Base-by-base conservation (phyloP, 805 yeast species). In the Candida rishiriensis region DNA sequence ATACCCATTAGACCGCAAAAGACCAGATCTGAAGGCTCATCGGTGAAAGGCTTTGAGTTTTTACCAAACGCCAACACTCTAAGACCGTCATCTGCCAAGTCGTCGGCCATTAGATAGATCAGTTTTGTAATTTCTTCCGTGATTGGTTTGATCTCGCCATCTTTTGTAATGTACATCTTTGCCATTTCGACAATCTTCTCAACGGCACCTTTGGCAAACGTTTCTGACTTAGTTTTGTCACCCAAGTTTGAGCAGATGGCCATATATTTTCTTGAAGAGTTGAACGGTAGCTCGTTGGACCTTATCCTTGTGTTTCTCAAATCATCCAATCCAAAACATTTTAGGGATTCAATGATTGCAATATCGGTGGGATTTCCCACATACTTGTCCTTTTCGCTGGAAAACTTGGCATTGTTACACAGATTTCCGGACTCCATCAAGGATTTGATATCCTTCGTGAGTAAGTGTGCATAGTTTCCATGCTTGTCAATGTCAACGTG, bases 311-410 rank as follows among this genome's bases (percentile, higher is more conserved):
- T 70, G 28, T 70, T 69, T 63, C 99, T 81, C 10, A 65, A 57
- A 62, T 93, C 98, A 7, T 77, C 79, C 39, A 88, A 59, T 3
- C 83, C 86, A 64, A 89, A 88, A 46, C 76, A 77, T 5, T 78
- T 69, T 44, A 89, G 69, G 30, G 80, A 78, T 63, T 88, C 96
- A 44, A 89, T 71, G 36, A 93, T 70, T 0, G 99, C 98, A 54
- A 90, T 81, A 67, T 93, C 99, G 12, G 96, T 88, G 34, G 99
- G 96, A 64, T 91, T 93, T 26, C 99, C 99, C 38, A 86, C 78
- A 57, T 68, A 84, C 58, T 78, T 81, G 46, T 78, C 85, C 58
- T 75, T 78, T 55, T 85, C 95, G 36, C 66, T 67, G 0, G 90
- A 83, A 52, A 68, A 85, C 48, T 78, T 74, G 12, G 89, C 78